Evolutionary conservation across 2,329 filamentous ascomycete species (phyloP).

Genomic region (Verticillium zaregamsianum): DNA sequence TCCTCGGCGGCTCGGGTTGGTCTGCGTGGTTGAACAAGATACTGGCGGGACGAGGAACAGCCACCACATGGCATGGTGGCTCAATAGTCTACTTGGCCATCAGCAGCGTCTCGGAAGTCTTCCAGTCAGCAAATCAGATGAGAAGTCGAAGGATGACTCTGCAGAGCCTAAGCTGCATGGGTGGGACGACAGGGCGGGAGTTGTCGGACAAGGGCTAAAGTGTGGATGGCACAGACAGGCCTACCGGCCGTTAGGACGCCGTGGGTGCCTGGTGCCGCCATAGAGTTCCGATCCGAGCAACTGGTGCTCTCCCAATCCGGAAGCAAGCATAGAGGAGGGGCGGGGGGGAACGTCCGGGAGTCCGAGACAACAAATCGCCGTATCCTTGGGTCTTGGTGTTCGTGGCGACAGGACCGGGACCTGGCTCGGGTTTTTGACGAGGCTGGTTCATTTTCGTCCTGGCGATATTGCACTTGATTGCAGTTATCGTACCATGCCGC

Average conservation of each 20-base stretch:
- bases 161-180: background rate
- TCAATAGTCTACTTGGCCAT: background rate
- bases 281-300: background rate
- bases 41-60: background rate
- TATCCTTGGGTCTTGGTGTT: background rate
- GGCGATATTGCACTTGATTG: background rate
- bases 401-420: no score
- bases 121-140: background rate
- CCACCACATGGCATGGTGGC: background rate
- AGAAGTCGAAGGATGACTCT: background rate
- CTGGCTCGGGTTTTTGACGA: background rate
- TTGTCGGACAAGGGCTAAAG: background rate
- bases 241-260: background rate
- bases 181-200: background rate
- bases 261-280: background rate
- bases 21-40: background rate
- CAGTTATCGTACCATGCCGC: background rate
- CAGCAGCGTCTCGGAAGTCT: background rate
- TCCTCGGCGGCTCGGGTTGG: background rate
- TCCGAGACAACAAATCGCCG: background rate
- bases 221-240: background rate
- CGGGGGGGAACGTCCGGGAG: background rate
- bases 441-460: background rate
- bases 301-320: background rate
- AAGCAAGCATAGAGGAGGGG: background rate